Percentiles rank a stretch among this genome's conserved stretches.
Conservation (phyloP, 75 land plant species). For the Gnetum montanum region DNA sequence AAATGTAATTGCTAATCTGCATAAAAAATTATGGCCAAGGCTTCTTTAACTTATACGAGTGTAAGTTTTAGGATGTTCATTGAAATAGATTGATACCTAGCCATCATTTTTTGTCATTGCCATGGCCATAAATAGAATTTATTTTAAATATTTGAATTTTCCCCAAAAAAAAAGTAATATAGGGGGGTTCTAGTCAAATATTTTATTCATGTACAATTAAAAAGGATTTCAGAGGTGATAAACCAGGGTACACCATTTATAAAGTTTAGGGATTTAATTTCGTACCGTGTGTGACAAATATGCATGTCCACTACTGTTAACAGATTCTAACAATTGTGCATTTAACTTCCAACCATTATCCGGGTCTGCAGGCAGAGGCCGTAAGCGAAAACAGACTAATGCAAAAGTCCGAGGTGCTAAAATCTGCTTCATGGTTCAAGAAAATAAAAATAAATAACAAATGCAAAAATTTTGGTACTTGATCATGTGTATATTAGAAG, state of each 20-base stretch:
- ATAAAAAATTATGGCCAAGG: background rate
- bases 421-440: constrained; percentile 31
- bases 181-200: background rate
- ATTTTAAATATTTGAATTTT: background rate
- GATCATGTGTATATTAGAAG: too few species aligned
- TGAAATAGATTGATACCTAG: too few species aligned
- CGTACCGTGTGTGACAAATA: constrained; percentile 74
- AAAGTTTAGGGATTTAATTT: constrained; percentile 2
- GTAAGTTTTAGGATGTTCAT: too few species aligned
- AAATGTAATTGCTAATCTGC: background rate
- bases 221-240: background rate
- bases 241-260: background rate
- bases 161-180: background rate
- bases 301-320: constrained; percentile 57
- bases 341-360: constrained; percentile 50
- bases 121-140: background rate
- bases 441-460: background rate
- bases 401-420: constrained; percentile 60
- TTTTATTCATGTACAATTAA: background rate
- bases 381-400: constrained; percentile 70
- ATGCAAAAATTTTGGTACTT: too few species aligned
- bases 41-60: background rate
- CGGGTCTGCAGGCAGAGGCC: constrained; percentile 24
- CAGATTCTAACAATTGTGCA: constrained; percentile 41
- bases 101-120: background rate